These are phyloP conservation scores for Cryptomeria japonica DNA, from an alignment of 75 land plant species.

Conservation along the genomic window DNA sequence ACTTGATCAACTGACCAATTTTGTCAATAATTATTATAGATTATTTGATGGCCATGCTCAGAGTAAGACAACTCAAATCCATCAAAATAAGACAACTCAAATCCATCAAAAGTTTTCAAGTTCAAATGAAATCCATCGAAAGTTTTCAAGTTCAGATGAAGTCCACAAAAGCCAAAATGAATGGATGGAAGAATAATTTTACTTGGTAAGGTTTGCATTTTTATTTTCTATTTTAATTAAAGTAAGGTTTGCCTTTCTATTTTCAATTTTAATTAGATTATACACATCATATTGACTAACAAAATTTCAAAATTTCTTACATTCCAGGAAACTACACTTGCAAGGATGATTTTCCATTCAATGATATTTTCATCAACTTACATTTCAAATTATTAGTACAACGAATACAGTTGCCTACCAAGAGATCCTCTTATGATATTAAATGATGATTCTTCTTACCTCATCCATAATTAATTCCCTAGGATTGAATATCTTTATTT, in stretches of 20 bases:
- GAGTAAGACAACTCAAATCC: constrained; percentile 7
- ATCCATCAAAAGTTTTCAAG: background rate
- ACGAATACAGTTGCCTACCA: too few relatives aligned
- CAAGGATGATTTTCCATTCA: too few relatives aligned
- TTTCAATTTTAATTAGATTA: background rate
- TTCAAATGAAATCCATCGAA: background rate
- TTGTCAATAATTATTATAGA: background rate
- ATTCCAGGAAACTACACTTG: too few relatives aligned
- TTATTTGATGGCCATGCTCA: constrained; percentile 10
- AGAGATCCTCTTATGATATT: too few relatives aligned
- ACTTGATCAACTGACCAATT: too few relatives aligned
- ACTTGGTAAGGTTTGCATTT: background rate
- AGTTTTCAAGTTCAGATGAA: constrained; percentile 1
- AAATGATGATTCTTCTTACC: too few relatives aligned
- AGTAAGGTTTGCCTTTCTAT: background rate
- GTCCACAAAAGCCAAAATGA: background rate
- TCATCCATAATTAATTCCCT: too few relatives aligned
- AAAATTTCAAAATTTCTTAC: too few relatives aligned
- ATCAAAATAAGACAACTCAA: constrained; percentile 7
- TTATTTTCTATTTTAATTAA: background rate
- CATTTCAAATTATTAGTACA: too few relatives aligned
- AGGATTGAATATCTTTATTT: too few relatives aligned
- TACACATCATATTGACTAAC: background rate
- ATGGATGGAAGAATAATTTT: constrained; percentile 12
- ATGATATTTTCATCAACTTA: too few relatives aligned